Percentiles rank a stretch among this genome's conserved stretches.
Evolutionary conservation across 78 protist species (phyloP).

Genomic region (Isochrysis galbana): DNA sequence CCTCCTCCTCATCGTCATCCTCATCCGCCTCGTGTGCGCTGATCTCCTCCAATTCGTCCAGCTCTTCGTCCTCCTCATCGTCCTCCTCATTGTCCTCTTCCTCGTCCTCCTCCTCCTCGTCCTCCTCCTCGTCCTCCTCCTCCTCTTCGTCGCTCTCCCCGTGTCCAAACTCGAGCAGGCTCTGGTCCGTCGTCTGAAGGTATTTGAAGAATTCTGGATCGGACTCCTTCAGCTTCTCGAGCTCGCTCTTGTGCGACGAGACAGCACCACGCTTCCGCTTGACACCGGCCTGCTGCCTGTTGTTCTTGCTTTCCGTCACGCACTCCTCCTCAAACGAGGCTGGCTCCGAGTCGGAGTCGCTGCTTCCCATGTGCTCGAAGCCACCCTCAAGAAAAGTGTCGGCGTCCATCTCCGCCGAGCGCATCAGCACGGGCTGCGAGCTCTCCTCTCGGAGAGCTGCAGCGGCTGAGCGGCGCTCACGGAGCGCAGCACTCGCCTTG

Average conservation of each 20-base stretch:
- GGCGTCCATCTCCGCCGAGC: background rate
- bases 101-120: slow-evolving; percentile 48
- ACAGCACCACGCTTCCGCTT: background rate
- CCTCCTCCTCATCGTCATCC: slow-evolving; percentile 49
- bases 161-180: slow-evolving; percentile 39
- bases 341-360: background rate
- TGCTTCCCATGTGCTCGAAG: background rate
- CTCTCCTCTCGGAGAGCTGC: background rate
- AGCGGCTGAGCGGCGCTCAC: background rate
- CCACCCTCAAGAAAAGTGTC: background rate
- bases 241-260: slow-evolving; percentile 17
- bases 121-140: slow-evolving; percentile 57
- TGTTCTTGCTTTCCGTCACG: background rate
- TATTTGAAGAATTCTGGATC: slow-evolving; percentile 51
- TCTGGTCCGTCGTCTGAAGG: slow-evolving; percentile 35
- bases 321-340: background rate
- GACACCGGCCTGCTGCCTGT: background rate
- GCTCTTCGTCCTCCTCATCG: slow-evolving; percentile 15
- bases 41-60: slow-evolving; percentile 48
- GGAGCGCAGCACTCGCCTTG: background rate
- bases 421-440: background rate
- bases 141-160: too few relatives aligned
- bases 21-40: slow-evolving; percentile 51
- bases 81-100: background rate
- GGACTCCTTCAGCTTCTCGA: slow-evolving; percentile 27